phyloP scores from a whole-genome alignment of 257 asterid species.

The Solanum boliviense region DNA sequence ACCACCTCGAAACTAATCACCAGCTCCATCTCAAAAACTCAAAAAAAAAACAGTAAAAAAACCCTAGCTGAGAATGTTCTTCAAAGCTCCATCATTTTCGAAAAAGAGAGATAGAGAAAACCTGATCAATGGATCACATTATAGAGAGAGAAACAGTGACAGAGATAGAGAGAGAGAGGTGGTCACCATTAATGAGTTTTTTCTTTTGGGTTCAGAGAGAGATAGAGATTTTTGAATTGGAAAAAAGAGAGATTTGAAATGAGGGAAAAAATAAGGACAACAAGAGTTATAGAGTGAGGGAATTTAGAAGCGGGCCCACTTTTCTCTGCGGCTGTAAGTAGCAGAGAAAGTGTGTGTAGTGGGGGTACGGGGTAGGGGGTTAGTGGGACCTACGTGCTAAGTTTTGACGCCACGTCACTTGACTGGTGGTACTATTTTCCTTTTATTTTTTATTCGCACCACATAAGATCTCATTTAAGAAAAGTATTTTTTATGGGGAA shows the following conservation, averaged over 20 bases:
- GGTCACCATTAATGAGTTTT: conserved; percentile 13
- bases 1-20: conserved; percentile 40
- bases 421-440: background rate
- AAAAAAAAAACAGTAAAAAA: background rate
- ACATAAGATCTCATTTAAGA: fast-evolving
- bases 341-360: background rate
- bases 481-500: fast-evolving
- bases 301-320: background rate
- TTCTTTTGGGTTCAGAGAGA: background rate
- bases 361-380: background rate
- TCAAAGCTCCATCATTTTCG: conserved; percentile 23
- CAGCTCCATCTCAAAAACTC: background rate
- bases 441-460: too few relatives aligned
- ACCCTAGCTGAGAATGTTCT: background rate
- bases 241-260: background rate
- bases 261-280: conserved; percentile 4
- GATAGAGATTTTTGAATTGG: conserved; percentile 27
- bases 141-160: conserved; percentile 21
- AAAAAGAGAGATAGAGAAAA: conserved; percentile 2
- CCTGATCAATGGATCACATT: conserved; percentile 1
- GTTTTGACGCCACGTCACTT: background rate
- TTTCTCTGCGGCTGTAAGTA: background rate
- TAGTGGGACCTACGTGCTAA: background rate
- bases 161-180: conserved; percentile 9
- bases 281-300: conserved; percentile 7